Conservation (phyloP, 2,329 filamentous ascomycete genomes). For the Hymenoscyphus infarciens region DNA sequence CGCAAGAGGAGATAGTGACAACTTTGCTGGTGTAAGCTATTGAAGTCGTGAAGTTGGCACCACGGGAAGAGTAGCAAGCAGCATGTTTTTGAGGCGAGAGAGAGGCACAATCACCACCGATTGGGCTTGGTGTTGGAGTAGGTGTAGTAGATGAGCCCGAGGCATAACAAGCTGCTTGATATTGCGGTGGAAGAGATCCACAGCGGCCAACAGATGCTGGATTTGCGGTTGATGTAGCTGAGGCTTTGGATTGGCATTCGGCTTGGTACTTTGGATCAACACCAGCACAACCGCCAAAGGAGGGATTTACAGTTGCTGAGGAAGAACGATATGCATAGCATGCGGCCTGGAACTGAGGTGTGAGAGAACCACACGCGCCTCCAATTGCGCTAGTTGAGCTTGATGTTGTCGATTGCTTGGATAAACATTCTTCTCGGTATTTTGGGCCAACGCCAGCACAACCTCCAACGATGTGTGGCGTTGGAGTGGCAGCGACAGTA, state of each 20-base stretch:
- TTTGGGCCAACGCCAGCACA: not conserved
- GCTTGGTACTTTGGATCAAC: not conserved
- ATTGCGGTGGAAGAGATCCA: not conserved
- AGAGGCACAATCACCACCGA: conserved; percentile 4
- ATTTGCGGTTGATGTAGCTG: not conserved
- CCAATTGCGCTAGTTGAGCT: not conserved
- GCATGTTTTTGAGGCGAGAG: conserved; percentile 5
- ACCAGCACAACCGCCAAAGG: not conserved
- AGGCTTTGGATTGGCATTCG: not conserved
- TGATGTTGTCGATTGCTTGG: not conserved
- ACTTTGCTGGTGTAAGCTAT: not conserved
- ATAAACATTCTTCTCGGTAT: not conserved
- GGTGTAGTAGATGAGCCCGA: not conserved
- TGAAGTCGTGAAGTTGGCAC: not conserved
- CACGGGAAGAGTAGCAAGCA: conserved; percentile 4
- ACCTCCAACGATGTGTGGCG: not conserved
- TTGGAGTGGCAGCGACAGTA: not conserved
- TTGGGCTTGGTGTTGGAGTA: not conserved
- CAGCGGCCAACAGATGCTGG: not conserved
- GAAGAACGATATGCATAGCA: conserved; percentile 1
- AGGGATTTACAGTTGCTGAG: not conserved
- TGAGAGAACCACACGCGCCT: not conserved
- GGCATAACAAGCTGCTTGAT: not conserved
- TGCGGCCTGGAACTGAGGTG: not conserved
- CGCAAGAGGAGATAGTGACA: conserved; percentile 5